Percentiles rank a stretch among this genome's conserved stretches.
These are phyloP conservation scores for Phyllosticta citribraziliensis DNA, from an alignment of 2,329 filamentous ascomycete species.

Conservation along the genomic window DNA sequence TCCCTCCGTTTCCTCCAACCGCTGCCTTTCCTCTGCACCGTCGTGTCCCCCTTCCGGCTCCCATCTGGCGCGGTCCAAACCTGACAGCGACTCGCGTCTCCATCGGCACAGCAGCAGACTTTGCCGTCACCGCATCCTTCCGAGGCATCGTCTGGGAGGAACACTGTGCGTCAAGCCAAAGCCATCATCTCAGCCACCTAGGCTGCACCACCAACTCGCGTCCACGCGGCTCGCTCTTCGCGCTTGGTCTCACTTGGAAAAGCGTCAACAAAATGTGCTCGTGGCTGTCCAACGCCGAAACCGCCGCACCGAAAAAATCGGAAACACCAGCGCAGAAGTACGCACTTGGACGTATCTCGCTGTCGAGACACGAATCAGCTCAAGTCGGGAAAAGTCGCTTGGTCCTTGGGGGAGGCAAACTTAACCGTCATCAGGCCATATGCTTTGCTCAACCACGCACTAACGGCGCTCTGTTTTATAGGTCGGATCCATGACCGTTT, in stretches of 20 bases:
- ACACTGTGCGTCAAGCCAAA: not conserved
- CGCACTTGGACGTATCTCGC: too few relatives aligned
- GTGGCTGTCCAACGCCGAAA: not conserved
- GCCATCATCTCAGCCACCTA: not conserved
- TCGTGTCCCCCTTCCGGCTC: not conserved
- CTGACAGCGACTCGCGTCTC: not conserved
- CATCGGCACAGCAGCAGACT: not conserved
- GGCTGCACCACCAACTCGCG: not conserved
- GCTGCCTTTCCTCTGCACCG: not conserved
- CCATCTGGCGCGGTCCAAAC: not conserved
- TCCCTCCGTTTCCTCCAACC: not conserved
- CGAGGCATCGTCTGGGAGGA: not conserved
- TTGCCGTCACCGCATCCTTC: not conserved
- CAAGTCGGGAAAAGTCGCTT: not conserved
- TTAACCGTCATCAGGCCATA: not conserved
- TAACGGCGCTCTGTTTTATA: not conserved
- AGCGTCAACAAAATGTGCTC: not conserved
- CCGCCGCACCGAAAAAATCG: not conserved
- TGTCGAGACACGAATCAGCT: not conserved
- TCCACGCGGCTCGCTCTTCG: not conserved
- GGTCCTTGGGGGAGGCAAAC: not conserved
- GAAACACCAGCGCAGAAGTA: too few relatives aligned
- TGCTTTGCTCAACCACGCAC: not conserved
- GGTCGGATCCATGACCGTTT: not conserved
- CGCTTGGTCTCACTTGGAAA: not conserved